phyloP scores from a whole-genome alignment of 768 basidiomycete species.

The Rhodosporidiobolus sp. region DNA sequence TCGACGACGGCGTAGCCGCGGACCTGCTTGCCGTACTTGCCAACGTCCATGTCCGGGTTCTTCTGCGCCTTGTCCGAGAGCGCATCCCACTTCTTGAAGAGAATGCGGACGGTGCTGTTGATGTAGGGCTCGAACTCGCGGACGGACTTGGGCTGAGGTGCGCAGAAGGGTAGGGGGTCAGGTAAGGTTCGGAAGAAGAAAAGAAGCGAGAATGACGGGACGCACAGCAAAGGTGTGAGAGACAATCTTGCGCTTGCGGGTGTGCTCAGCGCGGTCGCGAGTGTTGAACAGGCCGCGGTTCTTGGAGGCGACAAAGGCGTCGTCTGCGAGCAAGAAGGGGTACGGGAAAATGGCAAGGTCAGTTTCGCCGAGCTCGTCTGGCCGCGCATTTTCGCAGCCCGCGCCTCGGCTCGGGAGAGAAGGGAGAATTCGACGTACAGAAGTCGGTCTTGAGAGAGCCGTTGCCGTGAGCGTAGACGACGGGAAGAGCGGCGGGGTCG shows the following conservation, averaged over 20 bases:
- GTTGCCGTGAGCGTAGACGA: conserved; percentile 77
- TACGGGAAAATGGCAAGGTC: no score
- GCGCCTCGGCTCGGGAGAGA: no score
- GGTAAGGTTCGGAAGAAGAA: not conserved
- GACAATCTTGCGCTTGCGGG: conserved; percentile 86
- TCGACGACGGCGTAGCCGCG: conserved; percentile 45
- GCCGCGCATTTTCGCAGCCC: no score
- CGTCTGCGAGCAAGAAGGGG: no score
- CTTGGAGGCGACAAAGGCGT: conserved; percentile 63
- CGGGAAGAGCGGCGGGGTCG: conserved; percentile 69
- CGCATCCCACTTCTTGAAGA: conserved; percentile 71
- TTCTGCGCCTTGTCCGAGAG: conserved; percentile 50
- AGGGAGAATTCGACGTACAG: conserved; percentile 53
- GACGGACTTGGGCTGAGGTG: conserved; percentile 72
- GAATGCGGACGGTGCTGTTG: conserved; percentile 49
- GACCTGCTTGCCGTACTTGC: conserved; percentile 52
- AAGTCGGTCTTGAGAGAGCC: conserved; percentile 78
- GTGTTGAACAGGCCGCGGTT: conserved; percentile 49
- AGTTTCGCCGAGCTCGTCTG: no score
- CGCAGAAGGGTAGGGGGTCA: not conserved
- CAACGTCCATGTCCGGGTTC: conserved; percentile 63
- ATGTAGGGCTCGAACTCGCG: conserved; percentile 81
- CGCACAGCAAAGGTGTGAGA: conserved; percentile 49
- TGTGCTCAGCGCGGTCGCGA: conserved; percentile 58
- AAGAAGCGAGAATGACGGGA: not conserved